Base-by-base conservation (phyloP, 1,284 basidiomycete species). In the Hemileia vastatrix region DNA sequence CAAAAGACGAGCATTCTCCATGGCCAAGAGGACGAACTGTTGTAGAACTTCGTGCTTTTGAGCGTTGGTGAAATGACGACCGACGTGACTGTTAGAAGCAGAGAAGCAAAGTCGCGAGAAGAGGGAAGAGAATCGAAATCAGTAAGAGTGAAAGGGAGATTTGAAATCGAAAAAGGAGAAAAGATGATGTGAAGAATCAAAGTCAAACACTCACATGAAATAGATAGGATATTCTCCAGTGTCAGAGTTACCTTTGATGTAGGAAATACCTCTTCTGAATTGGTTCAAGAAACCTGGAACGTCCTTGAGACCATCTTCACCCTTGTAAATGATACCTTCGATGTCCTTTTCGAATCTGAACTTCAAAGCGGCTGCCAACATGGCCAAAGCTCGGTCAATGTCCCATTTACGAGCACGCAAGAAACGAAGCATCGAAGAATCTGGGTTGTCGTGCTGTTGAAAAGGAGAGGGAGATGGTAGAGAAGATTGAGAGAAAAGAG, bases 371-470 rank as follows among this genome's bases (percentile, higher is more conserved):
- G 72, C 72, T 31, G 72, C 67, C 33, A 70, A 57, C 75, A 76
- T 76, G 61, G 68, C 71, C 31, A 76, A 68, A 4, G 75, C 72
- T n/a, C 71, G 65, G 67, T 74, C 70, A 5, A 76, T 65, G 63
- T 76, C 73, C 70, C 70, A 76, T 65, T 73, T 73, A 56, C 75
- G 70, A 32, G 75, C 75, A 61, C 75, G 71, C 49, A 76, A 66
- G 67, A 76, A 76, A 48, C 75, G 72, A 33, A 76, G 68, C 51
- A 72, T 44, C 23, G 73, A 68, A 49, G 67, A 67, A 60, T 76
- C 75, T 13, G 72, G 72, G 57, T 72, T 64, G 61, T 76, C 75
- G n/a, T n/a, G n/a, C n/a, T n/a, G n/a, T 27, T 27, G 27, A 27
- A 27, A 27, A 27, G 27, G 27, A 27, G 27, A 27, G 27, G 27